Base-by-base conservation (phyloP, 1,139 yeast species). In the Nakaseomyces delphensis region DNA sequence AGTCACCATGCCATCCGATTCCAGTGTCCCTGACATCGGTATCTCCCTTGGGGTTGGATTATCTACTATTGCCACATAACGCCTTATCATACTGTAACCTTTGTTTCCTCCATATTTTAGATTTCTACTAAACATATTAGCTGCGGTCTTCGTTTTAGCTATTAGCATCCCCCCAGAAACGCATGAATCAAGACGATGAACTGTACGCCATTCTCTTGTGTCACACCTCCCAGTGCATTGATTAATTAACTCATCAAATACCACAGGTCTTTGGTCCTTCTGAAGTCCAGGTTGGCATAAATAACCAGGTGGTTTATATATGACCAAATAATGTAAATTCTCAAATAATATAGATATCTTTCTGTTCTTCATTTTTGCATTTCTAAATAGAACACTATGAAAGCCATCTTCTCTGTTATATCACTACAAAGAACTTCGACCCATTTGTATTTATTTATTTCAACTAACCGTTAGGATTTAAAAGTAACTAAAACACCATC, bases 131-230 rank as follows among this genome's bases (percentile, higher is more conserved):
- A 67, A 65, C 43, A 49, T 51, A 11, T 47, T 53, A 1, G 69
- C 68, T 0, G 63, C 52, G 9, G 45, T 48, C 40, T 57, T 53
- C 38, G 53, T 59, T 39, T 53, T 57, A 2, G 69, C 64, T 2
- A 66, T 39, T 3, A 67, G 51, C 36, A 65, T 44, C 0, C 69
- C 69, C 14, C 71, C 71, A n/a, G 69, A 60, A 11, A 65, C 70
- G 39, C 52, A 47, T 20, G 53, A 53, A 44, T 67, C 71, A 14
- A 67, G 45, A 38, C 70, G 52, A 37, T 66, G 69, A 0, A 67
- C 63, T 7, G 55, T 54, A 38, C 57, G 50, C 44, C 57, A 52
- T 8, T 47, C 49, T 10, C 15, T 19, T 5, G 42, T 25, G 9
- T 25, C 29, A 11, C 13, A 13, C 8, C 9, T 14, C 2, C 13